Base-by-base conservation (phyloP, 192 early-diverging fungal species). In the Entrophospora sp. region DNA sequence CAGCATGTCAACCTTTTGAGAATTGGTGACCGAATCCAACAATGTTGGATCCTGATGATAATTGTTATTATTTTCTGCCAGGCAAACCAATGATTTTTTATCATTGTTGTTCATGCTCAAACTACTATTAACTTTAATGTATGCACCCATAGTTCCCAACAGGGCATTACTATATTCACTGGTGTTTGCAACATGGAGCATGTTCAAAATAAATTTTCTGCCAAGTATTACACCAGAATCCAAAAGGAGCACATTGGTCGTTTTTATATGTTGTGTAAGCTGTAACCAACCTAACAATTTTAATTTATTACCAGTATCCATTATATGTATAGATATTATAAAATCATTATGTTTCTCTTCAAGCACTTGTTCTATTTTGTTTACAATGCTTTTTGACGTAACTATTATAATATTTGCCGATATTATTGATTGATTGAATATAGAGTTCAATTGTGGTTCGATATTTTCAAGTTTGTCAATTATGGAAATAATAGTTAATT, bases 181-280 rank as follows among this genome's bases (percentile, higher is more conserved):
- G 16, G 73, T 71, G 34, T 74, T 73, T 8, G 69, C 73, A 1
- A 77, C 28, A 37, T 69, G 72, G 18, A 77, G 69, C 12, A 83
- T 25, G 4, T 71, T 72, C 14, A 71, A 65, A 24, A 80, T 55
- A 43, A 79, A 82, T 28, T 45, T 58, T 3, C 34, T 53, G 25
- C 80, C 80, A 12, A 77, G 78, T 5, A 73, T 62, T 24, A 74
- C 75, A 31, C 78, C 74, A 53, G 73, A 67, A 27, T 79, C 74
- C 24, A 82, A 20, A 1, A 82, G 48, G 59, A 76, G 69, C 27
- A 77, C 64, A 64, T 71, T 76, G 43, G 75, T 71, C 1, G 75
- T 79, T 2, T 75, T 65, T 20, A 64, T 70, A 31, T 71, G 70
- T n/a, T 70, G 74, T 18, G 66, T 67, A 6, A 75, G 35, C 22